phyloP scores from a whole-genome alignment of 129 eudicot genomes.

The Scalesia atractyloides region DNA sequence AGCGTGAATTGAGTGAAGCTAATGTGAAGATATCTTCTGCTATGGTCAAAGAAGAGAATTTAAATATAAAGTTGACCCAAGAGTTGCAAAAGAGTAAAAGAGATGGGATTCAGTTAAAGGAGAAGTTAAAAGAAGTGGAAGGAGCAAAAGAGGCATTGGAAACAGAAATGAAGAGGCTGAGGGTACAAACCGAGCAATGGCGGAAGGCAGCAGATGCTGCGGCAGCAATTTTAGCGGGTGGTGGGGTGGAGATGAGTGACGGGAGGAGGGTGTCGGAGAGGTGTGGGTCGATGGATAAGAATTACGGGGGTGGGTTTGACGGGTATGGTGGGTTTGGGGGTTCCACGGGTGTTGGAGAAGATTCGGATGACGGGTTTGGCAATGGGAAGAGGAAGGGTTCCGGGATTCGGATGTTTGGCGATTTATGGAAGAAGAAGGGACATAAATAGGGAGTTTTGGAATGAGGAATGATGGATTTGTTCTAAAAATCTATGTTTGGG shows the following conservation, averaged over 20 bases:
- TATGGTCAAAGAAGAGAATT: slow-evolving; percentile 45
- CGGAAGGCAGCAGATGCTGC: slow-evolving; percentile 98
- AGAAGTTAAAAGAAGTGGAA: slow-evolving; percentile 58
- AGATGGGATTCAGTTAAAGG: slow-evolving; percentile 32
- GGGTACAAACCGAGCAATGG: slow-evolving; percentile 98
- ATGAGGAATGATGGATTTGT: slow-evolving; percentile 22
- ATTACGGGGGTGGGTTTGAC: slow-evolving; percentile 54
- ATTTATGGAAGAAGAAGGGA: slow-evolving; percentile 91
- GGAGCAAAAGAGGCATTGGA: slow-evolving; percentile 61
- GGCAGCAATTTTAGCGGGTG: slow-evolving; percentile 68
- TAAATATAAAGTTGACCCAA: slow-evolving; percentile 36
- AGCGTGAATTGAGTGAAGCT: slow-evolving; percentile 51
- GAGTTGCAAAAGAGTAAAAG: slow-evolving; percentile 54
- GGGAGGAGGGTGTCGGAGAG: slow-evolving; percentile 66
- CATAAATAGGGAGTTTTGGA: slow-evolving; percentile 46
- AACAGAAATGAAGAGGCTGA: slow-evolving; percentile 74
- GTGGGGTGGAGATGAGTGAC: slow-evolving; percentile 52
- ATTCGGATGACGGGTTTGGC: slow-evolving; percentile 55
- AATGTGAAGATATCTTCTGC: slow-evolving; percentile 33
- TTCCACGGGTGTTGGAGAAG: slow-evolving; percentile 58
- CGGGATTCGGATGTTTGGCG: slow-evolving; percentile 89
- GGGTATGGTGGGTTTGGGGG: slow-evolving; percentile 59
- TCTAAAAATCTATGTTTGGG: slow-evolving; percentile 18
- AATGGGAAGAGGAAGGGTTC: slow-evolving; percentile 78
- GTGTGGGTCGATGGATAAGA: slow-evolving; percentile 89